Evolutionary conservation across 768 basidiomycete species (phyloP), one percentile per base, ranked within the genome.

Genomic region (Russula brevipes): DNA sequence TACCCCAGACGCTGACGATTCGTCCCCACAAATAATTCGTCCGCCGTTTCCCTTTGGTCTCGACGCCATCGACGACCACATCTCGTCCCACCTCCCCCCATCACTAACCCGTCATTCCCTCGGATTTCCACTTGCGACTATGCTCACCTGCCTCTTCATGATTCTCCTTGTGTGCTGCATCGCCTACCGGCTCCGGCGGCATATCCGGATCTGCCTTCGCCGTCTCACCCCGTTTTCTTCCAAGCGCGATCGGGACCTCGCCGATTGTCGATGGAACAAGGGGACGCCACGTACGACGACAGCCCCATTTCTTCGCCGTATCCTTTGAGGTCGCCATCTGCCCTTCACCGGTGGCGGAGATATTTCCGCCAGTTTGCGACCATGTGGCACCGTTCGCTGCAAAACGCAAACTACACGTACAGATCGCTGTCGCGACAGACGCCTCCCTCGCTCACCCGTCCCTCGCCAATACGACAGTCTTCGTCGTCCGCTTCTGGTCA

Each of bases 61-160:
- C 19, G 80, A 82, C 51, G 80, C 76, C 12, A 76, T 89, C 49
- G 88, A 90, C 70, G 81, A 87, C 69, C 78, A 73, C 44, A 75
- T 91, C 46, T 80, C 83, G 31, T 80, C 84, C n/a, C 87, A 86
- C 69, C 75, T 92, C 24, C 88, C 88, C 10, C 69, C 80, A 12
- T 82, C 81, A 10, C 75, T 92, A 30, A 83, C 81, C 8, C 78
- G 87, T 35, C 75, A 80, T 36, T 83, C 86, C 0, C 81, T 91
- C 36, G 88, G 89, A 0, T 89, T 91, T 72, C 88, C 89, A 5
- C 84, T 84, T 8, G 77, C 88, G 24, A 71, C 83, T n/a, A 75
- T 87, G 68, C 65, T 89, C 8, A 78, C 87, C 68, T 87, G 83
- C 71, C 62, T 79, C 16, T 64, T 79, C 60, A 64, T 82, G 30